Evolutionary conservation across 345 rosid species (phyloP).

Genomic region (Citrus sinensis): DNA sequence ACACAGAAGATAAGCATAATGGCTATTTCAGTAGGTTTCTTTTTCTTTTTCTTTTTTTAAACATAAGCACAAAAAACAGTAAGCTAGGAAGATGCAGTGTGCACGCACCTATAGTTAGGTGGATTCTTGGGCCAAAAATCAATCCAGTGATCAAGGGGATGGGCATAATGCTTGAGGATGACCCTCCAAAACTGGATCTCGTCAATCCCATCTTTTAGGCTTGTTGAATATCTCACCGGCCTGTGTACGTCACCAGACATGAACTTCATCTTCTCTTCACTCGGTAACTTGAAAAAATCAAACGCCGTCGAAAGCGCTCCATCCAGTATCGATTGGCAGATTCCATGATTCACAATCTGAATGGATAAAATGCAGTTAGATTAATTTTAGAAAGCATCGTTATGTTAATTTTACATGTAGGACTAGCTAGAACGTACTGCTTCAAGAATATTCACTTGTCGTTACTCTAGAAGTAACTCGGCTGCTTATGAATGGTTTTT

Average conservation of each 20-base stretch:
- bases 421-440: too few species aligned
- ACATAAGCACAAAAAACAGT: too few species aligned
- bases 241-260: conserved; percentile 48
- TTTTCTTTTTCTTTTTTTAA: too few species aligned
- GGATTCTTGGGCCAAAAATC: conserved; percentile 64
- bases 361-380: background rate
- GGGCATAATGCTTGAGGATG: conserved; percentile 67
- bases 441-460: too few species aligned
- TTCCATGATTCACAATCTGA: conserved; percentile 62
- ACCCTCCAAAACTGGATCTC: conserved; percentile 58
- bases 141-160: conserved; percentile 58
- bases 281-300: conserved; percentile 42
- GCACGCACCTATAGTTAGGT: conserved; percentile 38
- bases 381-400: too few species aligned
- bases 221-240: conserved; percentile 58
- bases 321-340: conserved; percentile 38
- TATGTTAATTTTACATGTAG: background rate
- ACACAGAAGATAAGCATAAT: too few species aligned
- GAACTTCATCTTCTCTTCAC: conserved; percentile 43
- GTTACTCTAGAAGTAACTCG: too few species aligned
- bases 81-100: too few species aligned
- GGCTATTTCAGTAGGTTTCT: too few species aligned
- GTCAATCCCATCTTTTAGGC: conserved; percentile 55
- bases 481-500: too few species aligned
- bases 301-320: conserved; percentile 44